Evolutionary conservation across 192 early-diverging fungal species (phyloP), one percentile per base, ranked within the genome.

Genomic region (Podila minutissima): DNA sequence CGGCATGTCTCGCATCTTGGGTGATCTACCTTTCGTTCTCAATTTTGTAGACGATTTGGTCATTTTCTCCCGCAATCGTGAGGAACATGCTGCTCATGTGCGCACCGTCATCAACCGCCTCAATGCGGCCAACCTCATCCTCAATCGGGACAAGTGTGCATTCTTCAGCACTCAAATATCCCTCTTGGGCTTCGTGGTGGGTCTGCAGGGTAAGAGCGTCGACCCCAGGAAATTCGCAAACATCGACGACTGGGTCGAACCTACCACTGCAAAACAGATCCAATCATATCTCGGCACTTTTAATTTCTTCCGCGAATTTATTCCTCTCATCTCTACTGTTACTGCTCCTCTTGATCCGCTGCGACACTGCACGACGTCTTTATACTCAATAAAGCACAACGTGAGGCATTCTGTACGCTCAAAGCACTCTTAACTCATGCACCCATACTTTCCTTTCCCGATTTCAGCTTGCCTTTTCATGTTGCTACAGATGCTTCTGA

Each of bases 31-130:
- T 15, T 83, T 66, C 53, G 69, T 75, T 0, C 10, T 9, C 7
- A 59, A 48, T 9, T 82, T 82, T 28, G 28, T 82, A 35, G 62
- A 82, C 55, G 63, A 75, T 66, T 61, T 75, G 10, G 50, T 73
- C 0, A 60, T 82, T 20, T 66, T 31, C 51, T 71, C 65, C 0
- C 55, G 72, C 1, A 59, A 15, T 57, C 3, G 53, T 11, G 19
- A 63, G 38, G 46, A 72, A 61, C 69, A 37, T 10, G 15, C 31
- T 28, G 46, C 22, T 13, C 62, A 20, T 50, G 26, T 49, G 3
- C 55, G 33, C 24, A 41, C 13, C 4, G 58, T 69, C 12, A 68
- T 74, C 49, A 35, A 82, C 9, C 24, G 63, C 5, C 35, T 37
- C 35, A 37, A 37, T 37, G 35, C 35, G 0, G 35, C 35, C 9